Evolutionary conservation across 495 filamentous ascomycete genomes (phyloP).

Genomic region (Entonaema liquescens): DNA sequence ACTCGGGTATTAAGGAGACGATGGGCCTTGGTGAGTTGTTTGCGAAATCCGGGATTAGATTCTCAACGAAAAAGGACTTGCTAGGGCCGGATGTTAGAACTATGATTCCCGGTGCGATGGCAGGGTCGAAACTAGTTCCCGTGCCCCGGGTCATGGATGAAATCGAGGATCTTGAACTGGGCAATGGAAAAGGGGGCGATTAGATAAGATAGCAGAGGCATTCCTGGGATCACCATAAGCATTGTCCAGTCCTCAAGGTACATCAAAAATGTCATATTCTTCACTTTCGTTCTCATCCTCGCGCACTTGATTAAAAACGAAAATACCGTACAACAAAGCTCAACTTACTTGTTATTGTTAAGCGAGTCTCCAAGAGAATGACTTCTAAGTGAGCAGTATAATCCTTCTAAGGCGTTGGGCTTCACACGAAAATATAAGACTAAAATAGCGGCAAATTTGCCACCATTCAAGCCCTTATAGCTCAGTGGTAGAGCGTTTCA

Average conservation of each 20-base stretch:
- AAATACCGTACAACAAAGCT: too few relatives aligned
- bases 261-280: too few relatives aligned
- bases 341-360: too few relatives aligned
- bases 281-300: too few relatives aligned
- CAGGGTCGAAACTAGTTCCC: background rate
- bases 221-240: too few relatives aligned
- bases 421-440: background rate
- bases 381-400: too few relatives aligned
- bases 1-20: background rate
- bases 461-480: constrained; percentile 25
- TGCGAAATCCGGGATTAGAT: background rate
- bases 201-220: background rate
- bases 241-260: too few relatives aligned
- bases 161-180: background rate
- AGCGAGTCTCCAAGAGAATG: too few relatives aligned
- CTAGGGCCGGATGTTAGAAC: background rate
- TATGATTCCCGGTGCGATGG: background rate
- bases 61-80: background rate
- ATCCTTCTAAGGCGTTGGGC: too few relatives aligned
- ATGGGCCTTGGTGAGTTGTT: background rate
- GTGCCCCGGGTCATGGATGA: background rate
- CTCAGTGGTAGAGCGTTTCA: constrained; percentile 38
- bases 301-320: too few relatives aligned
- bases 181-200: background rate
- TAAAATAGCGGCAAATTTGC: constrained; percentile 3